Base-by-base conservation (phyloP, 2,329 filamentous ascomycete genomes). In the Didymella arachidicola region DNA sequence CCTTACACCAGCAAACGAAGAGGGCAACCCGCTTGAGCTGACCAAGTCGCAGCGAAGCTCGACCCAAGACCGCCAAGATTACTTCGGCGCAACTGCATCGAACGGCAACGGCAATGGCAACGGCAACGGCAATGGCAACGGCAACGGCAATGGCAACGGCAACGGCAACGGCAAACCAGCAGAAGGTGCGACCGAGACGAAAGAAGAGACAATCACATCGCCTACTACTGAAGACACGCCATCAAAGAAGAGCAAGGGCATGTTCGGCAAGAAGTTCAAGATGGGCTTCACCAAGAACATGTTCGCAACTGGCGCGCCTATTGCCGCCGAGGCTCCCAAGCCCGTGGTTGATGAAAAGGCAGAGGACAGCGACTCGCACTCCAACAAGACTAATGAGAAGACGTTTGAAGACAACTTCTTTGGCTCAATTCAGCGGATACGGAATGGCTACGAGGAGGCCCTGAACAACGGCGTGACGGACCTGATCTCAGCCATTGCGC, bases 201-300 rank as follows among this genome's bases (percentile, higher is more conserved):
- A 68, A 19, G 64, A 71, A 27, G 75, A 77, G 36, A 55, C 64
- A 11, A 55, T 71, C 10, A 62, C 71, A 3, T 77, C 75, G 79
- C 82, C 53, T 80, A 87, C 57, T 8, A 77, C 71, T 53, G 58
- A 65, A 19, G 72, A 72, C 29, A 72, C 73, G 1, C 70, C 71
- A 11, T 65, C 70, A 3, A 89, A 75, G 80, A 87, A 70, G 59
- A 85, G 86, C 65, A 88, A 82, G 54, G 79, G 81, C 49, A 81
- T 92, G 6, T 96, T 96, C 73, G 87, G 90, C 42, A 95, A 93
- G 79, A 92, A 92, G 69, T 93, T 96, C 76, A 87, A 90, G 46
- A 86, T 85, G 81, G 87, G 89, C 0, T 93, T 94, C 70, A 88
- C 89, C 66, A 89, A 89, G 70, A 97, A 96, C 81, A 97, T 96